Conservation (phyloP, 345 rosid species). For the Pugionium dolabratum region DNA sequence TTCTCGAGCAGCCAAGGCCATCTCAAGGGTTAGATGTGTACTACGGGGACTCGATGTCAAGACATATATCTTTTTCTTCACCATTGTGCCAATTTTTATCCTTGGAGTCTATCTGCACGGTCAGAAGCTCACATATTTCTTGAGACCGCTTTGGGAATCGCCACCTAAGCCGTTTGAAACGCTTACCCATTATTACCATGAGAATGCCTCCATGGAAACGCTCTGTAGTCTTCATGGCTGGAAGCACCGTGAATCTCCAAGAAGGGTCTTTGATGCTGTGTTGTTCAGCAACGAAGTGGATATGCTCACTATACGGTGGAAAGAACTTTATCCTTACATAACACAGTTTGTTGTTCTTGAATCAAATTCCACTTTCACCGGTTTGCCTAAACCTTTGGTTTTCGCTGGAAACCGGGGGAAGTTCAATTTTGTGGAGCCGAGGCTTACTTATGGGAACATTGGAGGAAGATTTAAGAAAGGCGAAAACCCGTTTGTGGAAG, state of each 20-base stretch:
- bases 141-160: conserved; percentile 41
- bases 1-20: conserved; percentile 33
- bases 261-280: conserved; percentile 85
- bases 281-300: conserved; percentile 82
- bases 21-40: conserved; percentile 41
- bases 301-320: conserved; percentile 83
- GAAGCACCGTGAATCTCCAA: conserved; percentile 77
- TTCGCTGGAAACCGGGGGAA: conserved; percentile 56
- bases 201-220: conserved; percentile 67
- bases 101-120: conserved; percentile 37
- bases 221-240: conserved; percentile 87
- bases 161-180: conserved; percentile 38
- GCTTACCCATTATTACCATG: conserved; percentile 80
- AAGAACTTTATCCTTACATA: conserved; percentile 75
- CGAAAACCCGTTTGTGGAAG: conserved; percentile 90
- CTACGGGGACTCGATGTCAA: conserved; percentile 41
- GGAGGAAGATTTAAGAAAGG: conserved; percentile 84
- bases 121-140: conserved; percentile 38
- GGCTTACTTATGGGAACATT: conserved; percentile 76
- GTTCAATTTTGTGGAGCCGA: conserved; percentile 68
- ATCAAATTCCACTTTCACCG: conserved; percentile 87
- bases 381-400: conserved; percentile 63
- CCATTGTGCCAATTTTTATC: conserved; percentile 28
- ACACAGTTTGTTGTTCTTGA: conserved; percentile 87
- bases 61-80: conserved; percentile 33